Evolutionary conservation across 1,139 yeast species (phyloP), one percentile per base, ranked within the genome.

Genomic region (Sugiyamaella grinbergsii): DNA sequence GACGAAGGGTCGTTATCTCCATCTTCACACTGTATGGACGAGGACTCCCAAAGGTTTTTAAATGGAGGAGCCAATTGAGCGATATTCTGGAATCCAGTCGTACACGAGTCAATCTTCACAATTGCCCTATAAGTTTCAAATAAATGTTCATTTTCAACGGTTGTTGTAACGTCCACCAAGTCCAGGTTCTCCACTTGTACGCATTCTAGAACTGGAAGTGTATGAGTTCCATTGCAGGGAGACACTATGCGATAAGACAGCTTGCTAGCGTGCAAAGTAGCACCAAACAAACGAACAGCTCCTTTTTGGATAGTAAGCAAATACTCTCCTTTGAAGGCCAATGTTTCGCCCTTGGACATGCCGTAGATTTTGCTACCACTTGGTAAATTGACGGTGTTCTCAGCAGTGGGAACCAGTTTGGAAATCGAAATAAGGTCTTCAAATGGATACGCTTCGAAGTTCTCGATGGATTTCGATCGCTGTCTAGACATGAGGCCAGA

Each of bases 301-400:
- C 96, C 96, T 59, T 80, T 71, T 47, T 78, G 73, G 0, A 87
- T 71, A 5, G 70, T 69, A 20, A 87, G 47, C 5, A 58, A 62
- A 59, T 77, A 83, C 56, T 79, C 82, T 0, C 96, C 96, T 40
- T 76, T 73, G 1, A 86, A 53, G 28, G 81, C 67, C 2, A 87
- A 57, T 33, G 68, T 70, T 59, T 86, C 57, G 10, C 60, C 59
- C 8, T 44, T 50, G 41, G 24, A 34, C 49, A 58, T 40, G 0
- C 59, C 85, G 39, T 70, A 68, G 50, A 62, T 54, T 37, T 58
- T 24, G 20, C 28, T 31, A 20, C 37, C 45, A 19, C 8, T 22
- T 10, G 10, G 20, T 10, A 41, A 15, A 11, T 48, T 50, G 39
- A 58, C 54, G 48, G 56, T 55, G 50, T 51, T 52, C 2, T 19